Evolutionary conservation across 805 yeast genomes (phyloP).

Genomic region (Hyphopichia homilentoma): DNA sequence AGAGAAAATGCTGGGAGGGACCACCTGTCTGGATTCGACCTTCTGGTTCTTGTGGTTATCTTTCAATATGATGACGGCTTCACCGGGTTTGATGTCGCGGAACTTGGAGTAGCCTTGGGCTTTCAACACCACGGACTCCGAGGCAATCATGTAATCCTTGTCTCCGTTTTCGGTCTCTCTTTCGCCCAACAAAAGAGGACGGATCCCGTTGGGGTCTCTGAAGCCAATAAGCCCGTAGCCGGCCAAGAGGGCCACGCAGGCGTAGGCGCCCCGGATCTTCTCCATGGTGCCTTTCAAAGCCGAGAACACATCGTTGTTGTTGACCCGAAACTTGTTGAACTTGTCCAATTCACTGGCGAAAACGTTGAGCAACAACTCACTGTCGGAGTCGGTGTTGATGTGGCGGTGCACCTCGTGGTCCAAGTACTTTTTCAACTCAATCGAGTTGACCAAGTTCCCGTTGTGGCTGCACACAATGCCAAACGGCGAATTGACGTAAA

Average conservation of each 20-base stretch:
- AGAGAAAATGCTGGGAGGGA: conserved; percentile 69
- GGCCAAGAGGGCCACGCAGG: conserved; percentile 91
- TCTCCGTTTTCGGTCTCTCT: conserved; percentile 61
- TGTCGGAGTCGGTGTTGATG: conserved; percentile 94
- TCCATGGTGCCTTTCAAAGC: conserved; percentile 83
- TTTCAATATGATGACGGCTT: conserved; percentile 91
- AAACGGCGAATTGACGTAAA: conserved; percentile 95
- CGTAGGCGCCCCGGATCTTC: conserved; percentile 92
- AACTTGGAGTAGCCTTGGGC: conserved; percentile 82
- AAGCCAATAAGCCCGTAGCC: conserved; percentile 95
- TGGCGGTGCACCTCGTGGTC: conserved; percentile 96
- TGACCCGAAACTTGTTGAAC: conserved; percentile 89
- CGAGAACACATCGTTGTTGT: conserved; percentile 80
- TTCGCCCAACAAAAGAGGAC: conserved; percentile 88
- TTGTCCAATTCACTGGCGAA: conserved; percentile 91
- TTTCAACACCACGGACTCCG: conserved; percentile 90
- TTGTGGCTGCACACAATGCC: conserved; percentile 90
- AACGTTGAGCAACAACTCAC: conserved; percentile 82
- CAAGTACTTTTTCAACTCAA: conserved; percentile 68
- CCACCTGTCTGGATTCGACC: conserved; percentile 87
- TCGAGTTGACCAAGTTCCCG: conserved; percentile 90
- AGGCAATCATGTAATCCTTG: conserved; percentile 88
- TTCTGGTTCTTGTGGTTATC: conserved; percentile 41
- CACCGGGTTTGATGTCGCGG: conserved; percentile 89
- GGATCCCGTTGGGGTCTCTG: conserved; percentile 95